Conservation (phyloP, 148 eudicot genomes). For the Chenopodium album region DNA sequence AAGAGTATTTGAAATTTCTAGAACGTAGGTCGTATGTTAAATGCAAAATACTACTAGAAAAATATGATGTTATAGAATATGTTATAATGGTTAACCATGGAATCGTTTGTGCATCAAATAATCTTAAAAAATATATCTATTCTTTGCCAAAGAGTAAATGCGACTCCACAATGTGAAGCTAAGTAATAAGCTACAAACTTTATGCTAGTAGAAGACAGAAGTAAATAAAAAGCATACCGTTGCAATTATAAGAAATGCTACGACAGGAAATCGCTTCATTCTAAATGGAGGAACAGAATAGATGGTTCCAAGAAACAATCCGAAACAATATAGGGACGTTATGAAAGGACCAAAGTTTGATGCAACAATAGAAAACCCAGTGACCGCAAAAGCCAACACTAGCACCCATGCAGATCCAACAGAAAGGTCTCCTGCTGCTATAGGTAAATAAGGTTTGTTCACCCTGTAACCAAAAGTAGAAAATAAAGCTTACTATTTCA, state of each 20-base stretch:
- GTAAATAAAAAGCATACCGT: slow-evolving; percentile 49
- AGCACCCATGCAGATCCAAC: slow-evolving; percentile 89
- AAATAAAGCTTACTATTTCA: not conserved
- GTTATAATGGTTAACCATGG: not conserved
- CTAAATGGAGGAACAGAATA: slow-evolving; percentile 98
- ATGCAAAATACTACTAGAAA: not conserved
- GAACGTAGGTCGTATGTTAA: not conserved
- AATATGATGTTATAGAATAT: not conserved
- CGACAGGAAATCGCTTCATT: slow-evolving; percentile 86
- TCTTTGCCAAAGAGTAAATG: not conserved
- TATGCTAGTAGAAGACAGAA: not conserved
- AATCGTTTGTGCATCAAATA: not conserved
- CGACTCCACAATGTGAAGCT: not conserved
- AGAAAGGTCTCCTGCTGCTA: slow-evolving; percentile 99
- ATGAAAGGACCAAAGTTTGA: slow-evolving; percentile 86
- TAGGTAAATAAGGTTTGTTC: slow-evolving; percentile 94
- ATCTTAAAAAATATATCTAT: too few species aligned
- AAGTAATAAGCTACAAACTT: not conserved
- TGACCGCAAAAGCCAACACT: slow-evolving; percentile 72
- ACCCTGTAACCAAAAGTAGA: slow-evolving; percentile 52
- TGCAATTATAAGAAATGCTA: slow-evolving; percentile 94
- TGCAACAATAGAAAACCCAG: slow-evolving; percentile 74
- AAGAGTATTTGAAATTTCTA: too few species aligned
- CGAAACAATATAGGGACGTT: slow-evolving; percentile 76
- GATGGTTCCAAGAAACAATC: slow-evolving; percentile 94